A percentile compares a stretch with the other conserved stretches of the same genome.
phyloP scores from a whole-genome alignment of 345 rosid genomes.

The Boechera stricta region DNA sequence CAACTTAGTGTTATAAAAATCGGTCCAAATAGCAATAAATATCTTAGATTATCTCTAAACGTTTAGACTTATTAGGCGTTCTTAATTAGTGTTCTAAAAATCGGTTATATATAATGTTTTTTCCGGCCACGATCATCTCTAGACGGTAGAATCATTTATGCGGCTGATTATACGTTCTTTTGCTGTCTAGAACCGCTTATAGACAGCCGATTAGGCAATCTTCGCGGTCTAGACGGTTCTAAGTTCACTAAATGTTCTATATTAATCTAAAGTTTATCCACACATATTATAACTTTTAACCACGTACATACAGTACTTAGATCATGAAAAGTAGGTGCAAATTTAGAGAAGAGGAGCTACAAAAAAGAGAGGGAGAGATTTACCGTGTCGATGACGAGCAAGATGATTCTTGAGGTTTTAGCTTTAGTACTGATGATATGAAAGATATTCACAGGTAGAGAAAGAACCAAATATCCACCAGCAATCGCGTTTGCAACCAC shows the following conservation, averaged over 20 bases:
- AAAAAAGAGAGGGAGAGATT: background rate
- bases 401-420: conserved; percentile 51
- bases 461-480: conserved; percentile 69
- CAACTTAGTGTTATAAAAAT: background rate
- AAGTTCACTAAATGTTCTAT: no score
- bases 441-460: conserved; percentile 63
- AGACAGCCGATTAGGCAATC: no score
- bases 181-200: no score
- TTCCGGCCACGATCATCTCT: no score
- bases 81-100: no score
- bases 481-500: conserved; percentile 65
- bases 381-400: conserved; percentile 66
- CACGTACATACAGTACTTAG: background rate
- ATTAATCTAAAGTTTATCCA: no score
- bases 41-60: no score
- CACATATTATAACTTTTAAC: background rate
- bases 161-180: no score
- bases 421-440: conserved; percentile 50
- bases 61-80: no score
- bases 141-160: no score
- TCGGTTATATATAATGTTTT: no score
- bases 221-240: no score
- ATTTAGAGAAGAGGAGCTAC: background rate
- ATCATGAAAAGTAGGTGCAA: background rate
- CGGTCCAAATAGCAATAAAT: background rate